Conservation (phyloP, 495 filamentous ascomycete species). For the Cladorrhinum samala region DNA sequence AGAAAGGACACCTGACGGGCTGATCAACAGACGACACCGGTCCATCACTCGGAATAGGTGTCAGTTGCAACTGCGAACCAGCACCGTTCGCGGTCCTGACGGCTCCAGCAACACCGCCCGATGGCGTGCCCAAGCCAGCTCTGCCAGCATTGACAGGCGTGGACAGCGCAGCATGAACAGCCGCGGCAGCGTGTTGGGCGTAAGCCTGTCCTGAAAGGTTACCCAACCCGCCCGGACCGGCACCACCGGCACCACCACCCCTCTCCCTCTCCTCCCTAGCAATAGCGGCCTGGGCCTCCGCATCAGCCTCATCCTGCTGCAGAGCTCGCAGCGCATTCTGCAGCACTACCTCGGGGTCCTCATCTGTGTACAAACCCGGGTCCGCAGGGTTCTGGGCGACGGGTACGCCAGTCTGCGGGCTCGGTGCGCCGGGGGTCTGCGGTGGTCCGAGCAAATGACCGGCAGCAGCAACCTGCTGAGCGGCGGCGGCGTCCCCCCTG, state of each 20-base stretch:
- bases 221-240: conserved; percentile 34
- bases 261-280: conserved; percentile 40
- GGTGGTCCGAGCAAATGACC: too few species aligned
- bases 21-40: conserved; percentile 40
- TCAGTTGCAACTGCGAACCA: conserved; percentile 43
- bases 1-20: conserved; percentile 51
- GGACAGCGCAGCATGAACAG: conserved; percentile 11
- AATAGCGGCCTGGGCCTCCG: conserved; percentile 40
- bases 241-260: conserved; percentile 38
- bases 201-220: conserved; percentile 25
- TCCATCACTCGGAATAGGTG: conserved; percentile 41
- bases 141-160: conserved; percentile 7
- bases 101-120: conserved; percentile 2
- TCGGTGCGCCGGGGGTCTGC: not conserved
- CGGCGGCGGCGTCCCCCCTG: conserved; percentile 27
- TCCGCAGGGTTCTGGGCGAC: conserved; percentile 15
- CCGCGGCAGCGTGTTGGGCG: conserved; percentile 25
- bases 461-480: not conserved
- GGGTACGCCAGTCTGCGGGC: not conserved
- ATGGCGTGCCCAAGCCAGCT: conserved; percentile 8
- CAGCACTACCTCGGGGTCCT: conserved; percentile 46
- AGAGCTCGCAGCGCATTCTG: conserved; percentile 43
- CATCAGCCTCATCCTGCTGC: conserved; percentile 45
- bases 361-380: conserved; percentile 25
- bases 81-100: too few species aligned